Evolutionary conservation across 768 basidiomycete genomes (phyloP).

Genomic region (Favolaschia claudopus): DNA sequence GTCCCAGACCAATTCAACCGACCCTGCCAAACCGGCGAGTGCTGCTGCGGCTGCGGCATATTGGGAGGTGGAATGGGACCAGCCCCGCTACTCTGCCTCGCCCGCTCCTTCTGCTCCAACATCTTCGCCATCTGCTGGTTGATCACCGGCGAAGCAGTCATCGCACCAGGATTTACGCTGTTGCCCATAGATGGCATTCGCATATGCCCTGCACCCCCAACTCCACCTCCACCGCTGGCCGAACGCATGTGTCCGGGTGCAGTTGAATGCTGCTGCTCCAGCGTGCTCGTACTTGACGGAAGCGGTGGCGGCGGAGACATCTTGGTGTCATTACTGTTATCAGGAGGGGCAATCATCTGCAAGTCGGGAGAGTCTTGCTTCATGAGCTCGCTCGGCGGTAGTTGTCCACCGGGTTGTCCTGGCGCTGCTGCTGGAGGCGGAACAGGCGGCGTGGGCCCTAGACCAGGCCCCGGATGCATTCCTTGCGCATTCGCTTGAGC

Average conservation of each 20-base stretch:
- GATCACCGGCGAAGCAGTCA: slow-evolving; percentile 17
- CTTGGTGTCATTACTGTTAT: slow-evolving; percentile 3
- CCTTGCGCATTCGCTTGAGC: too few relatives aligned
- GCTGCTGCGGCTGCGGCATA: slow-evolving; percentile 13
- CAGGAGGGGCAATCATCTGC: slow-evolving; percentile 1
- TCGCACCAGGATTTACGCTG: slow-evolving; percentile 19
- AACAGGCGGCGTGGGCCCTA: too few relatives aligned
- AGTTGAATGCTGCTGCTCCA: too few relatives aligned
- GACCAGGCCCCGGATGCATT: too few relatives aligned
- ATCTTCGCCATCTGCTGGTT: slow-evolving; percentile 55
- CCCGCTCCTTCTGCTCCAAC: slow-evolving; percentile 51
- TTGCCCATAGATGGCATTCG: slow-evolving; percentile 8
- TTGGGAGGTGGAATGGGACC: too few relatives aligned
- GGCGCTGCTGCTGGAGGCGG: slow-evolving; percentile 1
- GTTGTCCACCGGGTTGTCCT: not conserved
- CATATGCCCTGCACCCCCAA: too few relatives aligned
- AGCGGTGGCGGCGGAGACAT: slow-evolving; percentile 3
- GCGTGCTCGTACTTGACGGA: slow-evolving; percentile 11
- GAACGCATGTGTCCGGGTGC: slow-evolving; percentile 14
- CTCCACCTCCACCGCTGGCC: slow-evolving; percentile 13
- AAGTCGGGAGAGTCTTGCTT: slow-evolving; percentile 4
- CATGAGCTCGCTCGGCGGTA: not conserved
- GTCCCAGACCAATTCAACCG: slow-evolving; percentile 12
- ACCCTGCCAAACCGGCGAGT: slow-evolving; percentile 29
- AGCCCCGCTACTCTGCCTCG: slow-evolving; percentile 31